These are phyloP conservation scores for Mycosphaerella arachidis DNA, from an alignment of 2,329 filamentous ascomycete genomes.

Conservation along the genomic window DNA sequence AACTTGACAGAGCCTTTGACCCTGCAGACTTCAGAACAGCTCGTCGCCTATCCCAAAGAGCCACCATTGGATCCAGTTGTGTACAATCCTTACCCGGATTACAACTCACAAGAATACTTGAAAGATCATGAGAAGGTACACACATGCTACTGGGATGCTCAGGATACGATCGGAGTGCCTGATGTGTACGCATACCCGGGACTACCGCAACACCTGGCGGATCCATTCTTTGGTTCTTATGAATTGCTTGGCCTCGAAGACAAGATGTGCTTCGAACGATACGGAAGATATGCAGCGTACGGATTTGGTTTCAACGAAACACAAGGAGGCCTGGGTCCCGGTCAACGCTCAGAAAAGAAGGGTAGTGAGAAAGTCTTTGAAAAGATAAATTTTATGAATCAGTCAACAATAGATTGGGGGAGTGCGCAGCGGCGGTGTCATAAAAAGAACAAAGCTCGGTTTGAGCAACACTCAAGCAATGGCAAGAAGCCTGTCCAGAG, in stretches of 20 bases:
- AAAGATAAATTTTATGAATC: slow-evolving; percentile 45
- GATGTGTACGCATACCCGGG: slow-evolving; percentile 62
- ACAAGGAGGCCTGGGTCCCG: slow-evolving; percentile 47
- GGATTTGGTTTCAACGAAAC: slow-evolving; percentile 47
- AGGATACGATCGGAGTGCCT: slow-evolving; percentile 53
- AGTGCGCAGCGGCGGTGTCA: slow-evolving; percentile 45
- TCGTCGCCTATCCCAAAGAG: slow-evolving; percentile 1
- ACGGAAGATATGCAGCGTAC: slow-evolving; percentile 47
- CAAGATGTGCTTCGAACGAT: slow-evolving; percentile 49
- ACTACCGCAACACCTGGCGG: slow-evolving; percentile 46
- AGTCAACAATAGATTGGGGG: slow-evolving; percentile 47
- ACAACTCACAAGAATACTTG: slow-evolving; percentile 40
- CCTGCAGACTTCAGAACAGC: slow-evolving; percentile 26
- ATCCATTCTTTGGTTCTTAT: slow-evolving; percentile 47
- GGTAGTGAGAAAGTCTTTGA: slow-evolving; percentile 45
- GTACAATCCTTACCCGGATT: slow-evolving; percentile 46
- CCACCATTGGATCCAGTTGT: slow-evolving; percentile 37
- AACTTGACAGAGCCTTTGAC: slow-evolving; percentile 36
- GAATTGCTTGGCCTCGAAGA: slow-evolving; percentile 44
- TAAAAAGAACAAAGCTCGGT: slow-evolving; percentile 48
- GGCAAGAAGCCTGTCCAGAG: slow-evolving; percentile 46
- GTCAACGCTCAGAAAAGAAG: slow-evolving; percentile 36
- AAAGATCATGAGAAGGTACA: slow-evolving; percentile 51
- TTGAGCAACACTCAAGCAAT: slow-evolving; percentile 32
- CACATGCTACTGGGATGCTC: slow-evolving; percentile 60